Evolutionary conservation across 2,329 filamentous ascomycete species (phyloP).

Genomic region (Cercospora sp.): DNA sequence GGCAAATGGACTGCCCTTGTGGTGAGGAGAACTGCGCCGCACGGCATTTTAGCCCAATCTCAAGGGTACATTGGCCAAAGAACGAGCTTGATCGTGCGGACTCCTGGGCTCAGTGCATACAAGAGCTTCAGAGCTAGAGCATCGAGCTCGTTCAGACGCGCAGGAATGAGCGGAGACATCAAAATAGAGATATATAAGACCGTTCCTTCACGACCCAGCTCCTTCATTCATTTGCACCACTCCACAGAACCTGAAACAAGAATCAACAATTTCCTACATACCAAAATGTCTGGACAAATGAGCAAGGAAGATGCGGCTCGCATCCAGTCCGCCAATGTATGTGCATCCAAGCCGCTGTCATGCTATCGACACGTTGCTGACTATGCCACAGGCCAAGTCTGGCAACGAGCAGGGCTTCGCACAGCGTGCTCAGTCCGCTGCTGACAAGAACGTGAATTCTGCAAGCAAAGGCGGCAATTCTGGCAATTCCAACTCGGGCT

Average conservation of each 20-base stretch:
- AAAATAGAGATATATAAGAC: background rate
- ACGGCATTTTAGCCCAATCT: background rate
- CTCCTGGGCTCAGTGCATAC: background rate
- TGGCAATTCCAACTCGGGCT: conserved; percentile 9
- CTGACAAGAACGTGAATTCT: conserved; percentile 35
- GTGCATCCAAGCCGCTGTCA: too few relatives aligned
- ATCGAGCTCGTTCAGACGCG: background rate
- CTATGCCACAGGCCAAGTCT: conserved; percentile 14
- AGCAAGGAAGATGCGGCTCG: conserved; percentile 18
- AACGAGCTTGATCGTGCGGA: background rate
- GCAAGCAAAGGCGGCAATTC: background rate
- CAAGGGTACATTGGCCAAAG: background rate
- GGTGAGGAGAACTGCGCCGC: background rate
- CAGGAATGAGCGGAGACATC: background rate
- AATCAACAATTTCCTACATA: background rate
- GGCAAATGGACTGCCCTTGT: background rate
- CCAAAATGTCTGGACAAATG: conserved; percentile 12
- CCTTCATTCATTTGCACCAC: background rate
- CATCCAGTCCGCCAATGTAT: conserved; percentile 20
- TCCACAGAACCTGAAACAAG: background rate
- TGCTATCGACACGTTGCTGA: background rate
- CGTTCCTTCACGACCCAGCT: background rate
- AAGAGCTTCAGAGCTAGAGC: background rate
- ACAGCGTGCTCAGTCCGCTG: conserved; percentile 23
- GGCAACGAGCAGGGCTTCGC: conserved; percentile 24